Percentiles rank a stretch among this genome's conserved stretches.
phyloP scores from a whole-genome alignment of 2,329 filamentous ascomycete genomes.

The Exophiala alcalophila region DNA sequence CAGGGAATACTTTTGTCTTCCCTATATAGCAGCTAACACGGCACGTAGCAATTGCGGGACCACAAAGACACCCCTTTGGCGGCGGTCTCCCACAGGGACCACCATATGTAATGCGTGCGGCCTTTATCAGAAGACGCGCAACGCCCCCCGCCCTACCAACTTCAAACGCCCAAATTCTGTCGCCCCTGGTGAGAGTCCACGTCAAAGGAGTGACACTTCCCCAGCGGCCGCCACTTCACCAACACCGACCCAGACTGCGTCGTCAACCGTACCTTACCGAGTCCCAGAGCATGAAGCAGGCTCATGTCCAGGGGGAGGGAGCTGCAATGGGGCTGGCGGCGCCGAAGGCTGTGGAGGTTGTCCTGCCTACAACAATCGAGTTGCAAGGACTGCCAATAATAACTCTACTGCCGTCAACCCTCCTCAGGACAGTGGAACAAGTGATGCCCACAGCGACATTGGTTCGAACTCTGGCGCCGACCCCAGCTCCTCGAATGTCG shows the following conservation, averaged over 20 bases:
- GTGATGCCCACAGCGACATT: conserved; percentile 10
- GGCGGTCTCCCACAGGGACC: conserved; percentile 84
- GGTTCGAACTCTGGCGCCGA: conserved; percentile 9
- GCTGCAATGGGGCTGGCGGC: conserved; percentile 93
- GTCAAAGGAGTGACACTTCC: conserved; percentile 21
- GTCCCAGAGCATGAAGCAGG: conserved; percentile 54
- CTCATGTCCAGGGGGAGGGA: conserved; percentile 92
- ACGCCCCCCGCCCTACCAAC: conserved; percentile 84
- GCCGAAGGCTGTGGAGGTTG: conserved; percentile 94
- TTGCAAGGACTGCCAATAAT: conserved; percentile 52
- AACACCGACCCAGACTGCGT: conserved; percentile 34
- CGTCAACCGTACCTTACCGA: conserved; percentile 25
- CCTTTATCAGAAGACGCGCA: conserved; percentile 88
- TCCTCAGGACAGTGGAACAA: conserved; percentile 2
- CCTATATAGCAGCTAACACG: conserved; percentile 29
- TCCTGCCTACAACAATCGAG: conserved; percentile 93
- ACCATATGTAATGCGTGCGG: conserved; percentile 98
- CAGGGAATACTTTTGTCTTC: too few species aligned
- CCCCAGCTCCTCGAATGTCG: conserved; percentile 3
- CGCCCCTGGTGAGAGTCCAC: conserved; percentile 26
- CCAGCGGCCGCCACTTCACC: conserved; percentile 26
- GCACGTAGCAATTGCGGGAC: conserved; percentile 81
- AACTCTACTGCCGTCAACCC: conserved; percentile 8
- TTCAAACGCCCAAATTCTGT: conserved; percentile 67
- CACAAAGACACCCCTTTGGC: conserved; percentile 90